phyloP scores from a whole-genome alignment of 768 basidiomycete genomes.

The Russula sp. region DNA sequence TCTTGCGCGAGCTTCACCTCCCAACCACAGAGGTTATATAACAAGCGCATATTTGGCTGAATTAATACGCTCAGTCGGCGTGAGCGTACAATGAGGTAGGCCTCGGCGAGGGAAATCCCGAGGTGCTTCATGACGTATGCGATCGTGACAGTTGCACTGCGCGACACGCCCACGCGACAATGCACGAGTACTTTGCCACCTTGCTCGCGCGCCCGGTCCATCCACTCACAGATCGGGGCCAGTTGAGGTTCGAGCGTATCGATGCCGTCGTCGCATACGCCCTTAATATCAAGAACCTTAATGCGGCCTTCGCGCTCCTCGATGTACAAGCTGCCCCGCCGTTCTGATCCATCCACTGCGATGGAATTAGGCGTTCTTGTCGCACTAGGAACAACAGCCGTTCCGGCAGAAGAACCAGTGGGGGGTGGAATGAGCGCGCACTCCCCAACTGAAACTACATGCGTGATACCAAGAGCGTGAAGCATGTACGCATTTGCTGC shows the following conservation, averaged over 20 bases:
- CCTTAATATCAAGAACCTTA: conserved; percentile 86
- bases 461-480: conserved; percentile 90
- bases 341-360: conserved; percentile 37
- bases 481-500: conserved; percentile 95
- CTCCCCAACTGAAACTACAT: conserved; percentile 96
- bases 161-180: conserved; percentile 97
- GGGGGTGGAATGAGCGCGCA: conserved; percentile 82
- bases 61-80: conserved; percentile 84
- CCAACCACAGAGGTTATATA: conserved; percentile 94
- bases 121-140: conserved; percentile 97
- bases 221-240: conserved; percentile 86
- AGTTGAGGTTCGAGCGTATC: conserved; percentile 89
- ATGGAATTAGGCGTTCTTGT: conserved; percentile 20
- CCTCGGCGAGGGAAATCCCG: conserved; percentile 77
- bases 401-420: background rate
- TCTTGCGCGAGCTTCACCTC: conserved; percentile 86
- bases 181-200: conserved; percentile 93
- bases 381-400: background rate
- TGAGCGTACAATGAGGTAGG: conserved; percentile 89
- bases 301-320: conserved; percentile 87
- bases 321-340: conserved; percentile 74
- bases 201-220: conserved; percentile 70
- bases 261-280: conserved; percentile 93
- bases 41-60: conserved; percentile 92
- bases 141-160: conserved; percentile 94